Percentiles rank a stretch among this genome's conserved stretches.
Conservation (phyloP, 2,329 filamentous ascomycete species). For the Chaetomium olivaceum region DNA sequence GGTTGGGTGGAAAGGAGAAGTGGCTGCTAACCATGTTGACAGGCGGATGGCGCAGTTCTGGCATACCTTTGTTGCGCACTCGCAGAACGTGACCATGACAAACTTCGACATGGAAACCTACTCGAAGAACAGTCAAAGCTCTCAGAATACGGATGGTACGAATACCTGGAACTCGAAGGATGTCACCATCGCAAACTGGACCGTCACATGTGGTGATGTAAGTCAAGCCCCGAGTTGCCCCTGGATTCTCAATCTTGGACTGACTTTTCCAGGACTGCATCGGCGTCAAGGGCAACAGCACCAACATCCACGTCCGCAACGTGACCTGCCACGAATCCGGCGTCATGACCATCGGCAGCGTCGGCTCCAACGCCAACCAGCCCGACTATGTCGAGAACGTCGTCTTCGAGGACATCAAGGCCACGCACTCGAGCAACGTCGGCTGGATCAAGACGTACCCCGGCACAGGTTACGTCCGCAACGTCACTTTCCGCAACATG, state of each 20-base stretch:
- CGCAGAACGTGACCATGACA: constrained; percentile 52
- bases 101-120: constrained; percentile 54
- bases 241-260: not conserved
- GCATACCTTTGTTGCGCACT: constrained; percentile 49
- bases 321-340: constrained; percentile 45
- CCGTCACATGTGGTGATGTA: constrained; percentile 44
- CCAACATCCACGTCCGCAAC: constrained; percentile 41
- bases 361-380: constrained; percentile 39
- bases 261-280: constrained; percentile 41
- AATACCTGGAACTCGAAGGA: constrained; percentile 54
- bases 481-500: constrained; percentile 48
- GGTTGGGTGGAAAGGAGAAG: not conserved
- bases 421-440: constrained; percentile 43
- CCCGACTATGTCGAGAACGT: constrained; percentile 43
- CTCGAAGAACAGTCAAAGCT: constrained; percentile 46
- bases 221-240: constrained; percentile 21
- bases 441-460: constrained; percentile 47
- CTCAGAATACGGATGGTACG: constrained; percentile 53
- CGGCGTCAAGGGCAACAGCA: constrained; percentile 45
- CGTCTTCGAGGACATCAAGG: constrained; percentile 42
- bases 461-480: constrained; percentile 44
- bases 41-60: constrained; percentile 51
- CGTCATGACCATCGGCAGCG: constrained; percentile 41
- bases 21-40: not conserved
- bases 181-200: constrained; percentile 49